Percentiles rank a stretch among this genome's conserved stretches.
Evolutionary conservation across 805 yeast species (phyloP).

Genomic region (Candida xyloterini): DNA sequence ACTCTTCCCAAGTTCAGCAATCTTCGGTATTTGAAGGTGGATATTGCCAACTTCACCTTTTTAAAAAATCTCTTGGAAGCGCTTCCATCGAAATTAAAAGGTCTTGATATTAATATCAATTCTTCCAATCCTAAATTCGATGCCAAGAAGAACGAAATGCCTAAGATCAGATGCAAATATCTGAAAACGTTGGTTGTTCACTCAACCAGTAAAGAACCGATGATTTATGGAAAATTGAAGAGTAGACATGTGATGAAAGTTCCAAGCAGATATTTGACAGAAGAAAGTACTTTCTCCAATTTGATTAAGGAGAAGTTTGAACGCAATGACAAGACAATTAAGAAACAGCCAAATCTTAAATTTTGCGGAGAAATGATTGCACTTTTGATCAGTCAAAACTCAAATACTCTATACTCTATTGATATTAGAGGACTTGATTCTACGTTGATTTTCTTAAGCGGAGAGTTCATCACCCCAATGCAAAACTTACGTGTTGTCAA

Average conservation of each 20-base stretch:
- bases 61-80: conserved; percentile 9
- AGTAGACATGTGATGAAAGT: conserved; percentile 17
- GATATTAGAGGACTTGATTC: conserved; percentile 26
- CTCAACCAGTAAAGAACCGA: conserved; percentile 13
- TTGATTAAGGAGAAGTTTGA: conserved; percentile 14
- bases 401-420: conserved; percentile 16
- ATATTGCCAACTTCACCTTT: conserved; percentile 10
- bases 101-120: conserved; percentile 17
- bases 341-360: conserved; percentile 15
- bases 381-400: conserved; percentile 11
- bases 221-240: conserved; percentile 17
- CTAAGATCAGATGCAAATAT: conserved; percentile 5
- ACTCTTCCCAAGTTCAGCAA: conserved; percentile 12
- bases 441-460: conserved; percentile 14
- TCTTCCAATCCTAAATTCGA: conserved; percentile 11
- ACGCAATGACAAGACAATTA: conserved; percentile 11
- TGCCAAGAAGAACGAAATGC: conserved; percentile 4
- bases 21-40: conserved; percentile 18
- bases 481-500: conserved; percentile 14
- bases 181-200: conserved; percentile 11
- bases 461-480: conserved; percentile 5
- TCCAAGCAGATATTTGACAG: conserved; percentile 11
- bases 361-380: conserved; percentile 19
- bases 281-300: conserved; percentile 12
- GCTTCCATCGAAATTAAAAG: conserved; percentile 18